Percentiles rank a stretch among this genome's conserved stretches.
Evolutionary conservation across 257 asterid species (phyloP).

Genomic region (Eucommia ulmoides): DNA sequence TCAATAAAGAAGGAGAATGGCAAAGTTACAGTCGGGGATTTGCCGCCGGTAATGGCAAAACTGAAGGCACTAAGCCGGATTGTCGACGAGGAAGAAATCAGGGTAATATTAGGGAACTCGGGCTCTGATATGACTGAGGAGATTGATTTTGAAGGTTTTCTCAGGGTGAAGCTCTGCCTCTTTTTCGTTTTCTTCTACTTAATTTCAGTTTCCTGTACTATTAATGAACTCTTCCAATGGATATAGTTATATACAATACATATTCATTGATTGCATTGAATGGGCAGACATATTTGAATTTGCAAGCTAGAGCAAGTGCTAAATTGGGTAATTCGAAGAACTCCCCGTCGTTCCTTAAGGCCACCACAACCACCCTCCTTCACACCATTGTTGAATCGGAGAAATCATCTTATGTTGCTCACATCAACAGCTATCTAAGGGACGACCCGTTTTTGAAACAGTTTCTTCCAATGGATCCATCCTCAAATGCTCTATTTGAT

Average conservation of each 20-base stretch:
- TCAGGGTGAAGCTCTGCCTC: slow-evolving; percentile 42
- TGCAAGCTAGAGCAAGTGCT: slow-evolving; percentile 53
- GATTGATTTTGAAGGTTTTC: slow-evolving; percentile 90
- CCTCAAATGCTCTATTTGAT: neutral
- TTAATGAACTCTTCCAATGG: no score
- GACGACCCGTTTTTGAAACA: slow-evolving; percentile 2
- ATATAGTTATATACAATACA: no score
- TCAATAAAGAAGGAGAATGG: slow-evolving; percentile 62
- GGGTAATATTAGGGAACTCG: slow-evolving; percentile 35
- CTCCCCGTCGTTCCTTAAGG: neutral
- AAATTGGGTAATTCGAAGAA: slow-evolving; percentile 11
- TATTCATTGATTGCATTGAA: no score
- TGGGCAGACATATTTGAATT: slow-evolving; percentile 64
- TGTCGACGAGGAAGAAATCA: slow-evolving; percentile 63
- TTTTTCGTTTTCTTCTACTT: no score
- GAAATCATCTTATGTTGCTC: slow-evolving; percentile 2
- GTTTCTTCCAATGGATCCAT: slow-evolving; percentile 1
- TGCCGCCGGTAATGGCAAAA: slow-evolving; percentile 62
- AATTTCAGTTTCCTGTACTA: neutral
- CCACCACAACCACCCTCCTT: slow-evolving; percentile 3
- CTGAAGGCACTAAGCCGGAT: slow-evolving; percentile 44
- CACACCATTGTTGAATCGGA: neutral
- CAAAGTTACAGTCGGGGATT: slow-evolving; percentile 55
- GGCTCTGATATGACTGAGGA: slow-evolving; percentile 61
- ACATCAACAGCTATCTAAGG: slow-evolving; percentile 3